Evolutionary conservation across 768 basidiomycete genomes (phyloP).

Genomic region (Amanita thiersii): DNA sequence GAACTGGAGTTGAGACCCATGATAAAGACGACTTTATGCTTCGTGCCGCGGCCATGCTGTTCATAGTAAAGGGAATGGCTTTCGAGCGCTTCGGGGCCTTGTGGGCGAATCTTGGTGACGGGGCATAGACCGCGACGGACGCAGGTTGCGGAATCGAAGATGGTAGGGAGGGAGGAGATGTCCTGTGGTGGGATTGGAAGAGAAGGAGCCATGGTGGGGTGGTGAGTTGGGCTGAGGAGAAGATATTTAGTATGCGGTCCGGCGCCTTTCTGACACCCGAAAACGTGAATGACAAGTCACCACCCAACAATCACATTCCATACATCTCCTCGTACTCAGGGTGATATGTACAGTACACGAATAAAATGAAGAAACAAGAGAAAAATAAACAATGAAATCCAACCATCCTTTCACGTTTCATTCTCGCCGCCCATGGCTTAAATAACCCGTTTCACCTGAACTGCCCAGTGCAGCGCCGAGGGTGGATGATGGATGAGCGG

Average conservation of each 20-base stretch:
- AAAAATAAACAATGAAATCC: no score
- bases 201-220: no score
- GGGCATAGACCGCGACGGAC: constrained; percentile 71
- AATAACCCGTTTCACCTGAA: background rate
- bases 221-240: no score
- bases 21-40: constrained; percentile 60
- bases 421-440: background rate
- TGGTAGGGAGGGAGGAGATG: constrained; percentile 25
- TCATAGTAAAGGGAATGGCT: constrained; percentile 77
- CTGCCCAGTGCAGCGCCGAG: background rate
- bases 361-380: no score
- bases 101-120: constrained; percentile 43
- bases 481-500: background rate
- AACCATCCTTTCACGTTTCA: no score
- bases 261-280: no score
- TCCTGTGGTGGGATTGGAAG: constrained; percentile 13
- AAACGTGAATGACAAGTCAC: no score
- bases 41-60: constrained; percentile 59
- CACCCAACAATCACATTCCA: no score
- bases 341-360: no score
- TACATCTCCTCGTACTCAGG: no score
- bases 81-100: constrained; percentile 39
- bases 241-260: no score
- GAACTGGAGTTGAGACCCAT: constrained; percentile 69
- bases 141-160: constrained; percentile 56